Evolutionary conservation across 2,329 filamentous ascomycete species (phyloP), one percentile per base, ranked within the genome.

Genomic region (Cladosporium sp.): DNA sequence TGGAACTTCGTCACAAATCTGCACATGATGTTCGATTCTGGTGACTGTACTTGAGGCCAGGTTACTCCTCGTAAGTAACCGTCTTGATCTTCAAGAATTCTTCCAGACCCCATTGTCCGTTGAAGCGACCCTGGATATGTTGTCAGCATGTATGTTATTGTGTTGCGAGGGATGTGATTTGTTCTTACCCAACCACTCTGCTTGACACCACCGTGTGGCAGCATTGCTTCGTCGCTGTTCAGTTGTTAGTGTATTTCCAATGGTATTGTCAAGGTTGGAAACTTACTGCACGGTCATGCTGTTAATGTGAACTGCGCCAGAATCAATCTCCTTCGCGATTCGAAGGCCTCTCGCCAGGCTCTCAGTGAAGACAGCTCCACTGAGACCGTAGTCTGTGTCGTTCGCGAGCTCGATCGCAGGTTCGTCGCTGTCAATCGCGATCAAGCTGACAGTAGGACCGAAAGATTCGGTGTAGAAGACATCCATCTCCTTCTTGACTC

Each of bases 361-460:
- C 69, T 85, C 80, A 0, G 91, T 93, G 76, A 92, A 96, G 1
- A 96, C 85, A 0, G 91, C 85, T 3, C 87, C 84, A 2, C 83
- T 82, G 11, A 96, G 83, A 3, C 92, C 92, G 74, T 93, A 95
- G 58, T 92, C 89, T 1, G 89, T 92, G 71, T 94, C 90, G 73
- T 96, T 96, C 16, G 91, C 91, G 21, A 94, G 80, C 32, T 82
- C 79, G 26, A 95, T 77, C 0, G 91, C 91, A 69, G 93, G 89
- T 34, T 92, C 90, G 56, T 91, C 89, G 2, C 74, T 81, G n/a
- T 87, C 82, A 28, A 93, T 83, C 25, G 85, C 81, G 16, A 89
- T 85, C 23, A 95, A 73, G 18, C 87, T 88, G 1, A 93, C 89
- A 0, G 86, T 87, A 0, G 92, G 91, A 0, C 91, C 92, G 71